Percentiles rank a stretch among this genome's conserved stretches.
Conservation (phyloP, 2,329 filamentous ascomycete genomes). For the Neoscytalidium dimidiatum region DNA sequence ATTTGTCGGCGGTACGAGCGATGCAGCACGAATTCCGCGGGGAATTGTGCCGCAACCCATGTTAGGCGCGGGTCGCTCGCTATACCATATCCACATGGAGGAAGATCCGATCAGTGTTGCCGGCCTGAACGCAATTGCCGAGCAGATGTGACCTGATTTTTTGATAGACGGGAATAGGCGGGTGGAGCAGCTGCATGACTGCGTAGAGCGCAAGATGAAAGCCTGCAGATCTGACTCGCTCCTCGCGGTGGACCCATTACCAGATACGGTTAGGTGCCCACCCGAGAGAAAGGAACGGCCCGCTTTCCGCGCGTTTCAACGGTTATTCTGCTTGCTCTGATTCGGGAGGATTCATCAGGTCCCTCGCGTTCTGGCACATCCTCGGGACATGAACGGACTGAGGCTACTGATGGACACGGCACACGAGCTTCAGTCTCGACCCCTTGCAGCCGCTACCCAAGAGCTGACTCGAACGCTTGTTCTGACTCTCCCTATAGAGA, state of each 20-base stretch:
- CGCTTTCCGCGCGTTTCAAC: slow-evolving; percentile 7
- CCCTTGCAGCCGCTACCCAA: not conserved
- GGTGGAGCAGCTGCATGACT: not conserved
- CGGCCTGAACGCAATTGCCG: slow-evolving; percentile 1
- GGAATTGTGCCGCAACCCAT: not conserved
- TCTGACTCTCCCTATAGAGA: not conserved
- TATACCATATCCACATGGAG: not conserved
- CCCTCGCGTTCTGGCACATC: not conserved
- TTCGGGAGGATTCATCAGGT: not conserved
- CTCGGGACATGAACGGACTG: not conserved
- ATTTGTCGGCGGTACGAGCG: not conserved
- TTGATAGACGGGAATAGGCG: not conserved
- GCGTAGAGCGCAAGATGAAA: not conserved
- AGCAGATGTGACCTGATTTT: not conserved
- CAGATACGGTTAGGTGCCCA: not conserved
- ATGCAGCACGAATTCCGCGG: not conserved
- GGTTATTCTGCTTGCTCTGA: not conserved
- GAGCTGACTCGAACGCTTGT: not conserved
- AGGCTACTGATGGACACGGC: not conserved
- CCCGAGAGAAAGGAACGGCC: slow-evolving; percentile 1
- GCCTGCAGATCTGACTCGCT: not conserved
- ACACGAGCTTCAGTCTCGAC: not conserved
- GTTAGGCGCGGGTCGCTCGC: not conserved
- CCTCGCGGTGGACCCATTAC: not conserved
- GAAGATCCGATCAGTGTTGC: not conserved